Evolutionary conservation across 2,329 filamentous ascomycete species (phyloP), one percentile per base, ranked within the genome.

Genomic region (Dichotomopilus funicola): DNA sequence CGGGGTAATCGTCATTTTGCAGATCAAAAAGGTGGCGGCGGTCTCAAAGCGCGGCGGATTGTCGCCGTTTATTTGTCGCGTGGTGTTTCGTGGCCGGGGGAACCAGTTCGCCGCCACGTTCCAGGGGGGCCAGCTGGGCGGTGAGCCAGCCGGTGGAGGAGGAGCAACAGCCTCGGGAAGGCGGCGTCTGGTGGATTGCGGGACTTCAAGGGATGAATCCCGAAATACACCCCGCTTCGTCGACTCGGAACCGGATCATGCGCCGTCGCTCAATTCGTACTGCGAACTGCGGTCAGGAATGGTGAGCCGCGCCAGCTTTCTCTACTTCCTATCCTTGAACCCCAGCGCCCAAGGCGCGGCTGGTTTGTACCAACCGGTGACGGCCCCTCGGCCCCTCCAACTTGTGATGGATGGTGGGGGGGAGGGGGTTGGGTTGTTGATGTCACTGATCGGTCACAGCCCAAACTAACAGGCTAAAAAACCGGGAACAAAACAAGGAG

Each of bases 371-470:
- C 19, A 27, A 27, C 19, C 19, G 19, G 19, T 27, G 19, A 27
- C 19, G 19, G 19, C 19, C 19, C 19, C 19, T 27, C 19, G 19
- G 19, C 19, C 19, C 19, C 19, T 27, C 19, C 19, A 27, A 27
- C 19, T 27, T 27, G 19, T 27, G 19, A 27, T 27, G 19, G 19
- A 27, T 27, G 19, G 19, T 27, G 19, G 19, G 19, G 19, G 19
- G 19, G 19, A n/a, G 11, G 13, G 12, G 40, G 44, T 51, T 42
- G 49, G 49, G 10, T 27, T 4, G 35, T 42, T 59, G 57, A 59
- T 59, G 57, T 59, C 57, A 59, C 51, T 8, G 48, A 47, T 43
- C 33, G 40, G 44, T 44, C 43, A 44, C 13, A 49, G 56, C 44
- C 41, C 37, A n/a, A 11, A 27, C 6, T 13, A 49, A 36, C 11